Percentiles rank a stretch among this genome's conserved stretches.
Evolutionary conservation across 345 rosid species (phyloP).

Genomic region (Firmiana major): DNA sequence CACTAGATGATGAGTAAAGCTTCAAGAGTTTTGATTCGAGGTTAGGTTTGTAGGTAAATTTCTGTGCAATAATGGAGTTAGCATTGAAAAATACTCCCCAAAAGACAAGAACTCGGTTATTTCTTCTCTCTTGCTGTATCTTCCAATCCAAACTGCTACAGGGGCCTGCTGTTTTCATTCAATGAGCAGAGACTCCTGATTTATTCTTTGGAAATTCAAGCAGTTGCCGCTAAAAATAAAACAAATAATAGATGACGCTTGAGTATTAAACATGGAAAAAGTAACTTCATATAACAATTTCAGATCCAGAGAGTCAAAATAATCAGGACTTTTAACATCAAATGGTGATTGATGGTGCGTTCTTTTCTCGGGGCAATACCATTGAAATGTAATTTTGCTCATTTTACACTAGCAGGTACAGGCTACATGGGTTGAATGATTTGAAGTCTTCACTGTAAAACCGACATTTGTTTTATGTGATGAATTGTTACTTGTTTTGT

Average conservation of each 20-base stretch:
- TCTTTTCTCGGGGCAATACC: neutral
- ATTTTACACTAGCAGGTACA: neutral
- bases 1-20: neutral
- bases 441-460: neutral
- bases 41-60: neutral
- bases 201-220: neutral
- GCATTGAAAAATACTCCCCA: neutral
- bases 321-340: neutral
- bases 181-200: neutral
- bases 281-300: neutral
- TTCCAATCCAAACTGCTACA: neutral
- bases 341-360: neutral
- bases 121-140: neutral
- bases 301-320: neutral
- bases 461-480: neutral
- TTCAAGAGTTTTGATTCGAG: neutral
- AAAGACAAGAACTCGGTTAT: neutral
- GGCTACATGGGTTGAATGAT: constrained; percentile 2
- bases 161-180: neutral
- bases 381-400: neutral
- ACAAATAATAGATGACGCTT: neutral
- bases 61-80: neutral
- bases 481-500: neutral
- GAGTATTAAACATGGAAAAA: neutral
- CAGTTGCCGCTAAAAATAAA: neutral